Conservation (phyloP, 108 stramenopile genomes). For the Bacterosira constricta region DNA sequence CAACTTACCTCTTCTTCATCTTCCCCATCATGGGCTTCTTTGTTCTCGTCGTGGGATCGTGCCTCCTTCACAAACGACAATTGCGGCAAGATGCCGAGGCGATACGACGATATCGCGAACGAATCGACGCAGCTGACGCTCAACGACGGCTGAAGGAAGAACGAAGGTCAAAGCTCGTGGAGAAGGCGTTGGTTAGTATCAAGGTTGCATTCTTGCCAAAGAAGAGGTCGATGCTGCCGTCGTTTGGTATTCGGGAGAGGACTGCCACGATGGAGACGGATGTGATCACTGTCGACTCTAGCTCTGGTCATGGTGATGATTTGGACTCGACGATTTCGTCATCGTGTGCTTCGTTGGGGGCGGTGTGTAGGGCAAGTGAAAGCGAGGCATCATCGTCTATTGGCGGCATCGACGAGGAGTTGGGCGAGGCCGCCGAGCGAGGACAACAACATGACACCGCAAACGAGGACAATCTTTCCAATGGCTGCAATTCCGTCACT, state of each 20-base stretch:
- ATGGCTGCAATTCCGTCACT: neutral
- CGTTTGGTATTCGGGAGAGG: neutral
- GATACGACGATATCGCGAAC: neutral
- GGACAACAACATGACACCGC: too few relatives aligned
- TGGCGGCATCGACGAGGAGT: too few relatives aligned
- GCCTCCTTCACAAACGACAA: neutral
- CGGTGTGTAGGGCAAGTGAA: too few relatives aligned
- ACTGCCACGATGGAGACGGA: neutral
- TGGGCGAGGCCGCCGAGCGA: too few relatives aligned
- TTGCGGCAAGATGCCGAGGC: neutral
- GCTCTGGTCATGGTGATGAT: too few relatives aligned
- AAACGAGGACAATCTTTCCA: neutral
- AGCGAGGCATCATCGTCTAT: too few relatives aligned
- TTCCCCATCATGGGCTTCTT: conserved; percentile 6
- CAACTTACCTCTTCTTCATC: neutral
- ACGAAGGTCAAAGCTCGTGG: neutral
- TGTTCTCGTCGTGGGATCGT: neutral
- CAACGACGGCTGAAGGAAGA: neutral
- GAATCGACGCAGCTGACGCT: neutral
- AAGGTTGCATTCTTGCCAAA: neutral
- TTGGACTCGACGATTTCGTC: too few relatives aligned
- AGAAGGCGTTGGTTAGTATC: neutral
- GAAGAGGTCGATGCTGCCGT: neutral
- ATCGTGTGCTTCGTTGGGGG: too few relatives aligned
- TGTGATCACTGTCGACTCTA: neutral